Percentiles rank a stretch among this genome's conserved stretches.
phyloP scores from a whole-genome alignment of 306 rosid genomes.

The Quercus glauca region DNA sequence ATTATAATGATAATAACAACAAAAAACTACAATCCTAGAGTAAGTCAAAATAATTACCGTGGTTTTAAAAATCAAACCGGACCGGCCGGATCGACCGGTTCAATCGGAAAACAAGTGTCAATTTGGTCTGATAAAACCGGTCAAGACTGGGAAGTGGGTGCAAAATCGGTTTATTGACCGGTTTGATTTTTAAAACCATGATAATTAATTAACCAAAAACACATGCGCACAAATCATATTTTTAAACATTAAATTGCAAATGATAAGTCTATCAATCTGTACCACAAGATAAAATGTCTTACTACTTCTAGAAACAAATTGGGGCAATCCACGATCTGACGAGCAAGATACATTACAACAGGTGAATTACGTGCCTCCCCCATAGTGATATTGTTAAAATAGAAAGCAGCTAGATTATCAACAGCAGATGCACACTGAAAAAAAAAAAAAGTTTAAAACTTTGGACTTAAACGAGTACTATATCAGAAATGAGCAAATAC shows the following conservation, averaged over 20 bases:
- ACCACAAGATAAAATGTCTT: slow-evolving; percentile 19
- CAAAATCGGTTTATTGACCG: no score
- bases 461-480: slow-evolving; percentile 13
- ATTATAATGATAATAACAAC: no score
- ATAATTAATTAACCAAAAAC: not conserved
- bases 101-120: no score
- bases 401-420: slow-evolving; percentile 88
- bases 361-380: slow-evolving; percentile 86
- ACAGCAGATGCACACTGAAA: slow-evolving; percentile 97
- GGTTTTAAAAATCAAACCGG: no score
- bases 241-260: not conserved
- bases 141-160: no score
- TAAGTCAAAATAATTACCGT: no score
- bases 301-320: slow-evolving; percentile 96
- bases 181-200: not conserved
- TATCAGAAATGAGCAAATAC: slow-evolving; percentile 18
- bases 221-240: not conserved
- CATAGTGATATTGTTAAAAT: slow-evolving; percentile 87
- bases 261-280: not conserved
- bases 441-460: slow-evolving; percentile 15
- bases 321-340: slow-evolving; percentile 83
- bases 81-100: accelerated
- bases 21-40: no score
- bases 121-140: no score
- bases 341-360: slow-evolving; percentile 74